phyloP scores from a whole-genome alignment of 192 early-diverging fungal genomes.

The Thoreauomyces humboldtii region DNA sequence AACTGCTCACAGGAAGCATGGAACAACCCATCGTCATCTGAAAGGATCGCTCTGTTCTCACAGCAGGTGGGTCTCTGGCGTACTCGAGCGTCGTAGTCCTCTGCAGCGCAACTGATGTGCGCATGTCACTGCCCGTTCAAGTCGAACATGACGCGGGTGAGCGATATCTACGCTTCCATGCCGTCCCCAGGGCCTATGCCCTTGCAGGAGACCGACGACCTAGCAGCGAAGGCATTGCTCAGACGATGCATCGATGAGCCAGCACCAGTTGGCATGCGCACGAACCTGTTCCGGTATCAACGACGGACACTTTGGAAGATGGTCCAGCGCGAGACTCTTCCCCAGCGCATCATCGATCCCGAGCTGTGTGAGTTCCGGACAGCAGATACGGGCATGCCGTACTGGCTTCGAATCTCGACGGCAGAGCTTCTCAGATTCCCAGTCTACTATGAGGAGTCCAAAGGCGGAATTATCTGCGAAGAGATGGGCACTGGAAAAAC shows the following conservation, averaged over 20 bases:
- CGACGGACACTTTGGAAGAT: conserved; percentile 70
- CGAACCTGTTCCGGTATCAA: conserved; percentile 25
- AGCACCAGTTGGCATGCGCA: conserved; percentile 13
- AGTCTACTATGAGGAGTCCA: conserved; percentile 32
- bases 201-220: not conserved
- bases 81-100: not conserved
- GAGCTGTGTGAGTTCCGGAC: conserved; percentile 34
- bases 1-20: not conserved
- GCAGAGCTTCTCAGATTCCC: conserved; percentile 27
- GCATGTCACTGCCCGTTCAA: not conserved
- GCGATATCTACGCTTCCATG: conserved; percentile 21
- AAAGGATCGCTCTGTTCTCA: not conserved
- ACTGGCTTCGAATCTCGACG: conserved; percentile 32
- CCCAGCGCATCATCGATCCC: conserved; percentile 53
- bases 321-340: conserved; percentile 63
- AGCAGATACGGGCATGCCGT: conserved; percentile 22
- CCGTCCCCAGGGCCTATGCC: conserved; percentile 14
- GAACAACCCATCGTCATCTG: not conserved
- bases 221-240: not conserved
- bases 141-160: not conserved
- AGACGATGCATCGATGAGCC: not conserved
- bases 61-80: not conserved
- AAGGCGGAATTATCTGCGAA: conserved; percentile 78
- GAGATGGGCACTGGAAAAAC: conserved; percentile 78
- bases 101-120: not conserved